Percentiles rank a stretch among this genome's conserved stretches.
These are phyloP conservation scores for Cyphellophora europaea DNA, from an alignment of 2,329 filamentous ascomycete genomes.

Conservation along the genomic window DNA sequence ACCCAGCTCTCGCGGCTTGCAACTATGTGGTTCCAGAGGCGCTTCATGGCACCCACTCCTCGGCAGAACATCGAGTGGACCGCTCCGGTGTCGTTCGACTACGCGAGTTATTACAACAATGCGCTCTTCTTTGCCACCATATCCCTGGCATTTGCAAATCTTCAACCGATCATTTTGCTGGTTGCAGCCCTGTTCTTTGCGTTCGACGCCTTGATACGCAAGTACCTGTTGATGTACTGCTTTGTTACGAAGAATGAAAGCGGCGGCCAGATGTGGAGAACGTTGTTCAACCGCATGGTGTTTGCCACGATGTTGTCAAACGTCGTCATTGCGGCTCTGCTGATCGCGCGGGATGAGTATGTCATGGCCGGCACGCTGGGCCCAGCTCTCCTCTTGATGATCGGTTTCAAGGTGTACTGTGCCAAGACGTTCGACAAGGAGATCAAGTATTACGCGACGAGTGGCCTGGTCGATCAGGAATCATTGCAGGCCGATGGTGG, in stretches of 20 bases:
- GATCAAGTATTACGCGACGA: conserved; percentile 70
- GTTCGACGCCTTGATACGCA: conserved; percentile 83
- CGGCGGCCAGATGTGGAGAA: conserved; percentile 84
- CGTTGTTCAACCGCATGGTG: conserved; percentile 85
- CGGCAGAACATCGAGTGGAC: conserved; percentile 86
- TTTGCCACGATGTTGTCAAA: conserved; percentile 74
- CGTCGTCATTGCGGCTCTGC: conserved; percentile 64
- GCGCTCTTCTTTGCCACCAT: conserved; percentile 92
- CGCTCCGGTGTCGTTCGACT: conserved; percentile 86
- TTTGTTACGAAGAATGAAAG: conserved; percentile 97
- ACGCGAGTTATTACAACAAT: conserved; percentile 96
- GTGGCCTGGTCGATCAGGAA: conserved; percentile 42
- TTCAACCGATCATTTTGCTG: conserved; percentile 80
- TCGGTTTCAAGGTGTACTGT: conserved; percentile 84
- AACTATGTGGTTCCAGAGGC: conserved; percentile 77
- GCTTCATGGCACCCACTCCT: conserved; percentile 78
- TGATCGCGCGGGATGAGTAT: conserved; percentile 60
- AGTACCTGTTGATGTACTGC: conserved; percentile 88
- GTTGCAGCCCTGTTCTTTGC: conserved; percentile 84
- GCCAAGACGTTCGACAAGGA: conserved; percentile 64
- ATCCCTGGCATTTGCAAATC: conserved; percentile 69
- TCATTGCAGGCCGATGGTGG: conserved; percentile 5
- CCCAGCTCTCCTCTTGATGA: conserved; percentile 68
- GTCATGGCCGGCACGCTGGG: conserved; percentile 59
- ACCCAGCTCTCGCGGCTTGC: conserved; percentile 75